Evolutionary conservation across 352 stramenopile genomes (phyloP).

Genomic region (Pythium chondricola): DNA sequence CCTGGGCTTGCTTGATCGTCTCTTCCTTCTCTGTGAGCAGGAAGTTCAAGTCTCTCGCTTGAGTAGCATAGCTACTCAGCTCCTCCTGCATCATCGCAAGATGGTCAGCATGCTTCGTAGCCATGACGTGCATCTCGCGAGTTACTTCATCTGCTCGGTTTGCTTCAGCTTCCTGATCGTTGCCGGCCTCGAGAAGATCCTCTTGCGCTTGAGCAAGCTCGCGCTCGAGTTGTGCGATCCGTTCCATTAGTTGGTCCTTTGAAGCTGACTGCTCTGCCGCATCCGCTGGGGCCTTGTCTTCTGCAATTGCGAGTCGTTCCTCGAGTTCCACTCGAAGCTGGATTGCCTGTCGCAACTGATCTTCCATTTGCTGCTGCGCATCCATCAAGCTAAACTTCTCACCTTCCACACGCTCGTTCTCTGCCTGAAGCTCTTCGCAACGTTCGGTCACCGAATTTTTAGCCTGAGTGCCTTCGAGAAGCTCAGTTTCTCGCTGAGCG

Average conservation of each 20-base stretch:
- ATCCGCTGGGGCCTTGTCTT: neutral
- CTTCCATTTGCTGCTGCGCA: conserved; percentile 25
- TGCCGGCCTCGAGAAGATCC: conserved; percentile 6
- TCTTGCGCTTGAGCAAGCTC: conserved; percentile 8
- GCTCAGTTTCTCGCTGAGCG: conserved; percentile 5
- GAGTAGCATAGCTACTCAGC: neutral
- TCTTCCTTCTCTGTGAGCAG: conserved; percentile 26
- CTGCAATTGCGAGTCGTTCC: neutral
- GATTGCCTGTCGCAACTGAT: conserved; percentile 27
- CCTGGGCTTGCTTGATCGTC: conserved; percentile 28
- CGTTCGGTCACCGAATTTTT: conserved; percentile 3
- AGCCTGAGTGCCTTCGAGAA: conserved; percentile 2
- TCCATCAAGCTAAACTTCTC: conserved; percentile 23
- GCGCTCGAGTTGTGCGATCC: conserved; percentile 2
- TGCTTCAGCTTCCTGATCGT: conserved; percentile 16
- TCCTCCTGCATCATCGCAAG: neutral
- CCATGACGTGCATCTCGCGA: neutral
- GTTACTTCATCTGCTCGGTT: conserved; percentile 12
- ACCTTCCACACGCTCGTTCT: conserved; percentile 14
- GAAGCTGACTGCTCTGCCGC: no score
- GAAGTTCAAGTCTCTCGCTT: conserved; percentile 28
- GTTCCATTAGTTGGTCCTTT: no score
- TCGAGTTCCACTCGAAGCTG: conserved; percentile 5
- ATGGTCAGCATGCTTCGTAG: neutral
- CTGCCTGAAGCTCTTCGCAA: conserved; percentile 3